Conservation (phyloP, 139 green algal species). For the Chlorella sorokiniana region DNA sequence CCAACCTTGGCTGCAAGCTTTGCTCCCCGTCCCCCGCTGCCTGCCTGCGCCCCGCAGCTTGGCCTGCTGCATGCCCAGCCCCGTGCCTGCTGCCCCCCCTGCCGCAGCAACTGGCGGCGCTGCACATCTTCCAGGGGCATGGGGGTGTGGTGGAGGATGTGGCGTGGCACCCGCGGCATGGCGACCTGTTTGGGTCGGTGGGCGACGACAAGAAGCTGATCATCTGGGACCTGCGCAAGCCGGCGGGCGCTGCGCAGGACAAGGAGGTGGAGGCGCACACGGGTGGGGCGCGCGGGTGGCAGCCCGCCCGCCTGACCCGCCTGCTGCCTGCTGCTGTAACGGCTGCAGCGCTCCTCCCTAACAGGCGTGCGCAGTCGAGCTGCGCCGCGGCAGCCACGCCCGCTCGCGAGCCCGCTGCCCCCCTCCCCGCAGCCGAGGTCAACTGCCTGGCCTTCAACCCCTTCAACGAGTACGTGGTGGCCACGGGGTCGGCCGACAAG, state of each 20-base stretch:
- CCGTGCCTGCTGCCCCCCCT: not conserved
- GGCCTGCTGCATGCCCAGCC: not conserved
- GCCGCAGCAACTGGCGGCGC: constrained; percentile 61
- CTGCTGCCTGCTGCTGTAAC: too few relatives aligned
- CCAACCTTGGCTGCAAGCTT: not conserved
- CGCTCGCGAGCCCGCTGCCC: too few relatives aligned
- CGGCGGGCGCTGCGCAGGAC: constrained; percentile 16
- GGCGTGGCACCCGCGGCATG: constrained; percentile 93
- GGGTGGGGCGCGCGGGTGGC: not conserved
- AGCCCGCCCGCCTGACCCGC: too few relatives aligned
- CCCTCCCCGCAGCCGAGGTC: constrained; percentile 78
- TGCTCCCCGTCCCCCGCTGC: not conserved
- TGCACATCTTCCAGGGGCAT: constrained; percentile 82
- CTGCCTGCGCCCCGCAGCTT: not conserved
- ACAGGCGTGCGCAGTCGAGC: not conserved
- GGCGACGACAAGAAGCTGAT: constrained; percentile 96
- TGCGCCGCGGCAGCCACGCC: not conserved
- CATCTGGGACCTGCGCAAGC: constrained; percentile 92
- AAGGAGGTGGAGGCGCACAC: constrained; percentile 27
- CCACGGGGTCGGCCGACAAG: constrained; percentile 95
- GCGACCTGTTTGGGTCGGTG: constrained; percentile 93
- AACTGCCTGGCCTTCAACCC: constrained; percentile 99
- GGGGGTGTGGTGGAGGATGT: constrained; percentile 93
- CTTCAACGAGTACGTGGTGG: constrained; percentile 95
- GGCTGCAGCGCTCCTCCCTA: too few relatives aligned